Evolutionary conservation across 176 grass and related monocot genomes (phyloP).

Genomic region (Aegilops tauschii): DNA sequence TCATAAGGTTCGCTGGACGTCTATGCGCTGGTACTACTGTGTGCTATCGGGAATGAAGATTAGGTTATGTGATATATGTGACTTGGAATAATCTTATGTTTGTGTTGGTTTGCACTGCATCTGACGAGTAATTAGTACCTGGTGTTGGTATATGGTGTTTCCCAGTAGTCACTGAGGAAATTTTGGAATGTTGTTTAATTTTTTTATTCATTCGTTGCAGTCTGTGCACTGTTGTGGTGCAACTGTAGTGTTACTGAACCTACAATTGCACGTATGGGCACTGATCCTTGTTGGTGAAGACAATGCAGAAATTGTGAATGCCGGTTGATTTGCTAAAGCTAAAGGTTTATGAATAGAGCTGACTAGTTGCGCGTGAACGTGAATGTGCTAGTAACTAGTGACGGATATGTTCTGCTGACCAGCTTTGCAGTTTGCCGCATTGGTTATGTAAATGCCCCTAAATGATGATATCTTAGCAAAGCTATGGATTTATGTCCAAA

Average conservation of each 20-base stretch:
- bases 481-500: constrained; percentile 40
- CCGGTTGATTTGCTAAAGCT: not conserved
- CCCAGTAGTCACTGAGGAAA: no score
- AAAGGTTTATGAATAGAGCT: not conserved
- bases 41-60: not conserved
- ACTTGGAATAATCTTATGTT: not conserved
- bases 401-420: not conserved
- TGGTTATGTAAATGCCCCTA: constrained; percentile 5
- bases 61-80: not conserved
- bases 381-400: not conserved
- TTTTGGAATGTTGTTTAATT: not conserved
- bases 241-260: not conserved
- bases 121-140: not conserved
- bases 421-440: not conserved
- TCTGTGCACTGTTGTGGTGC: not conserved
- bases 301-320: not conserved
- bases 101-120: not conserved
- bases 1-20: not conserved
- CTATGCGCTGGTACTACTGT: not conserved
- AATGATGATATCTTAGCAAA: constrained; percentile 37
- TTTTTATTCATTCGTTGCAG: not conserved
- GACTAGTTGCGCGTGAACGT: not conserved
- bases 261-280: not conserved
- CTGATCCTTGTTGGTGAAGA: not conserved
- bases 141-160: not conserved